Base-by-base conservation (phyloP, 2,329 filamentous ascomycete genomes). In the Pseudopyrenochaeta lycopersici region DNA sequence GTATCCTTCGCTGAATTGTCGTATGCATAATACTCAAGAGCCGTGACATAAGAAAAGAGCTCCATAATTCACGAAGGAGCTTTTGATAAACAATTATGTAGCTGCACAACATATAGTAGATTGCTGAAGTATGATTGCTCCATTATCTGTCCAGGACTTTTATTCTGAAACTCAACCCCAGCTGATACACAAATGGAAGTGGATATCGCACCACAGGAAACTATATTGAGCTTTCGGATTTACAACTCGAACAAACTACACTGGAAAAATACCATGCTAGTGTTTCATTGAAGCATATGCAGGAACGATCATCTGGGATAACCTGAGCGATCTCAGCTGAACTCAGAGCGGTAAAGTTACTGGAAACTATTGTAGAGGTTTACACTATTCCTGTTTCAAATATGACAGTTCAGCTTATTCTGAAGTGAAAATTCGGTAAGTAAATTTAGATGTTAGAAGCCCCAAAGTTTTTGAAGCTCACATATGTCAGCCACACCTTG, bases 241-340 rank as follows among this genome's bases (percentile, higher is more conserved):
- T 56, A n/a, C 68, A 85, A n/a, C 80, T 80, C 33, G 62, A 63
- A 2, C 82, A 85, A 64, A 79, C 76, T 0, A 80, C 78, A 4
- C 79, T 82, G 69, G 67, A 76, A 1, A 80, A 81, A 62, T 82
- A 83, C 59, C 66, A 77, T 0, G 52, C 81, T 7, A 76, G 72
- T 5, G 75, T 85, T 3, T 66, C 74, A 35, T 87, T 84, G 84
- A 58, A 79, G 23, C 64, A 78, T 7, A 62, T 71, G 0, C 78
- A 82, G 0, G 85, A 87, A 41, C 87, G 50, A 67, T 87, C 14
- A 76, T 84, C 15, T 87, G 85, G 85, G 85, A 88, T 60, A 87
- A 87, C 64, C 81, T 82, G 0, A 80, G 77, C 43, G 81, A 83
- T 14, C 78, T 87, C 76, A 84, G 88, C 68, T 71, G 83, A 5